Evolutionary conservation across 2,329 filamentous ascomycete species (phyloP).

Genomic region (Chaetomium sp.): DNA sequence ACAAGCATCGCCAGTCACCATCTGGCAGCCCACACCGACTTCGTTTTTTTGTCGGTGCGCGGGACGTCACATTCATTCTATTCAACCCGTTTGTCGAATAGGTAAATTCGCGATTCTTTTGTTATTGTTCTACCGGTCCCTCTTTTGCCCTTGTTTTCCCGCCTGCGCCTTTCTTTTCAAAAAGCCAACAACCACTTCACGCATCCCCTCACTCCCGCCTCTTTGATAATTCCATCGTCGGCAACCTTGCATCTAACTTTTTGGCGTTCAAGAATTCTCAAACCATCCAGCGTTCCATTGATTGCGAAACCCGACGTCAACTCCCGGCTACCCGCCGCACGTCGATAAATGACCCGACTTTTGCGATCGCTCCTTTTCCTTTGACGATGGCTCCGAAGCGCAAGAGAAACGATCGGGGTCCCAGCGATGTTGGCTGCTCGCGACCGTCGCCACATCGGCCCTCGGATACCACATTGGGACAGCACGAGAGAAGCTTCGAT

Average conservation of each 20-base stretch:
- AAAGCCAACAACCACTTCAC: neutral
- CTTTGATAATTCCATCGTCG: neutral
- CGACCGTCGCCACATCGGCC: conserved; percentile 66
- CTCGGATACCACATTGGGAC: conserved; percentile 56
- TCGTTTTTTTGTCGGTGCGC: conserved; percentile 3
- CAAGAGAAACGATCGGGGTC: conserved; percentile 58
- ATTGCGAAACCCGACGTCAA: conserved; percentile 14
- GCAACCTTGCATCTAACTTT: conserved; percentile 8
- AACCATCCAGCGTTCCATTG: neutral
- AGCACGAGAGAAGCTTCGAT: conserved; percentile 59
- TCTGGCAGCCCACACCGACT: conserved; percentile 22
- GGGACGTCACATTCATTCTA: neutral
- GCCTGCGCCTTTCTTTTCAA: neutral
- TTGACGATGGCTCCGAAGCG: conserved; percentile 60
- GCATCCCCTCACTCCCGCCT: neutral
- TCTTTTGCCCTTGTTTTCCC: neutral
- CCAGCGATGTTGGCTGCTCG: conserved; percentile 49
- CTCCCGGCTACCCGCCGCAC: conserved; percentile 26
- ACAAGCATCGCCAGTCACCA: conserved; percentile 20
- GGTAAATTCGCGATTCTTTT: conserved; percentile 18
- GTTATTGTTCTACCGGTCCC: conserved; percentile 8
- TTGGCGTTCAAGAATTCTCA: neutral
- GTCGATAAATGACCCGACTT: conserved; percentile 33
- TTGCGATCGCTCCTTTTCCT: conserved; percentile 11
- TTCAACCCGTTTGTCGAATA: conserved; percentile 5